A percentile compares a stretch with the other conserved stretches of the same genome.
Evolutionary conservation across 1,284 basidiomycete species (phyloP).

Genomic region (Leccinum holopus): DNA sequence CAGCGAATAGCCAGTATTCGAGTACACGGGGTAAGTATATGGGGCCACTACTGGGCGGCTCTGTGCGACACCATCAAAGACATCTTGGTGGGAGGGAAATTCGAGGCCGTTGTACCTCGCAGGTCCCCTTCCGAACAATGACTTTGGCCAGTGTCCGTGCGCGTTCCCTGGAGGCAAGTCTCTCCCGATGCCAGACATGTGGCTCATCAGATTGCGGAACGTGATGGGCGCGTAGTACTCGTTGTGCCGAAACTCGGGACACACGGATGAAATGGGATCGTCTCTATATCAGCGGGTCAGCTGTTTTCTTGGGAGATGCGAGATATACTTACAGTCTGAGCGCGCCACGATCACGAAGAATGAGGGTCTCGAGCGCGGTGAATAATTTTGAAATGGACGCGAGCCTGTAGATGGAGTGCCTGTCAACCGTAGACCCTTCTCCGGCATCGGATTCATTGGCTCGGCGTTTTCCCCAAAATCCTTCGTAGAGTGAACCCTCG

Average conservation of each 20-base stretch:
- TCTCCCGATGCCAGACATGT: conserved; percentile 47
- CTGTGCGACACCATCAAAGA: conserved; percentile 38
- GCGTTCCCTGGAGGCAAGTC: conserved; percentile 45
- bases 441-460: conserved; percentile 43
- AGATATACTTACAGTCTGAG: conserved; percentile 39
- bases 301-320: background rate
- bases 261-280: conserved; percentile 25
- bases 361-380: conserved; percentile 44
- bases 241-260: conserved; percentile 23
- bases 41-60: conserved; percentile 42
- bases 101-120: conserved; percentile 31
- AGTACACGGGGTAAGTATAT: conserved; percentile 47
- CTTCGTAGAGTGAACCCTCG: conserved; percentile 28
- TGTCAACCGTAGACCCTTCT: conserved; percentile 26
- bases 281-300: conserved; percentile 14
- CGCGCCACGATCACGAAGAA: conserved; percentile 44
- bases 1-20: conserved; percentile 46
- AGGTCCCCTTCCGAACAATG: conserved; percentile 28
- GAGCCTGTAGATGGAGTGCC: conserved; percentile 47
- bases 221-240: conserved; percentile 39
- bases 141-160: conserved; percentile 39
- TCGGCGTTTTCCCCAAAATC: conserved; percentile 30
- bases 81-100: conserved; percentile 30
- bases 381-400: conserved; percentile 52
- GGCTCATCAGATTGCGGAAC: conserved; percentile 45